Evolutionary conservation across 495 filamentous ascomycete genomes (phyloP).

Genomic region (Daldinia grandis): DNA sequence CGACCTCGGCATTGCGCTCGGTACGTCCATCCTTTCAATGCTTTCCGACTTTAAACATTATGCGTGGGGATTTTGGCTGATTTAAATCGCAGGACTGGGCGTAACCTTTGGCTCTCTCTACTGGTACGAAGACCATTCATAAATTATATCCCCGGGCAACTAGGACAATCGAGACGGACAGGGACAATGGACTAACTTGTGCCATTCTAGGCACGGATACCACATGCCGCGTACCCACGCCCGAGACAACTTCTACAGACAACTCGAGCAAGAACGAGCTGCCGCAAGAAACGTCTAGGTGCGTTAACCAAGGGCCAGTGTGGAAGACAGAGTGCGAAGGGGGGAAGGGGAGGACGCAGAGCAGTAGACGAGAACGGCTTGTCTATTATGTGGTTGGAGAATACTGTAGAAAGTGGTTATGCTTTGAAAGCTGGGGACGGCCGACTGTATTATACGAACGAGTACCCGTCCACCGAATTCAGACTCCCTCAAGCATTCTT

Average conservation of each 20-base stretch:
- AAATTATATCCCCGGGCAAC: neutral
- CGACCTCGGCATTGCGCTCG: constrained; percentile 55
- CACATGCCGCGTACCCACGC: constrained; percentile 60
- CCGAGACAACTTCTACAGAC: constrained; percentile 58
- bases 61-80: constrained; percentile 11
- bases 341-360: neutral
- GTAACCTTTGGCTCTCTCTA: constrained; percentile 54
- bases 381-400: constrained; percentile 8
- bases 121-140: constrained; percentile 52
- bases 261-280: constrained; percentile 58
- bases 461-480: constrained; percentile 32
- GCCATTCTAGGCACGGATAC: constrained; percentile 57
- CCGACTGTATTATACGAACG: constrained; percentile 35
- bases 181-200: constrained; percentile 27
- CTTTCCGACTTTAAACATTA: neutral
- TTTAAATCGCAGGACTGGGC: constrained; percentile 50
- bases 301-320: neutral
- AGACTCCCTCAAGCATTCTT: constrained; percentile 26
- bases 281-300: constrained; percentile 41
- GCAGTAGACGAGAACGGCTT: constrained; percentile 22
- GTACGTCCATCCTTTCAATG: constrained; percentile 43
- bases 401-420: constrained; percentile 17
- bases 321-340: constrained; percentile 2
- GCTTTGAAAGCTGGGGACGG: constrained; percentile 20
- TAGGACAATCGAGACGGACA: neutral